These are phyloP conservation scores for Abrus precatorius DNA, from an alignment of 306 rosid genomes.

Conservation along the genomic window DNA sequence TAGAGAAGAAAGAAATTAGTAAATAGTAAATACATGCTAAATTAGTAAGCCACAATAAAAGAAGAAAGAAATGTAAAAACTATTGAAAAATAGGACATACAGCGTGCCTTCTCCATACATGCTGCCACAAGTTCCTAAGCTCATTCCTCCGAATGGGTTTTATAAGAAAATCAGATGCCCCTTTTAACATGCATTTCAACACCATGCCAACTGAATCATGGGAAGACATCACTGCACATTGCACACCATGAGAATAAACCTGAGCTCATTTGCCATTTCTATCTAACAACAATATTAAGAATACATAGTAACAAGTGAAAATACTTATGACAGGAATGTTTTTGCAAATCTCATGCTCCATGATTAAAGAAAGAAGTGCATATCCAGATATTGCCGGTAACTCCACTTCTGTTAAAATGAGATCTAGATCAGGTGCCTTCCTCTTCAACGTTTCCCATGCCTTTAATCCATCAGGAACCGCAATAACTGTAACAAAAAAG, in stretches of 20 bases:
- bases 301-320: constrained; percentile 32
- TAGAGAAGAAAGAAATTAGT: neutral
- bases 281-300: constrained; percentile 28
- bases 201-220: constrained; percentile 67
- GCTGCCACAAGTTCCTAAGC: constrained; percentile 81
- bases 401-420: constrained; percentile 78
- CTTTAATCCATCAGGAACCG: constrained; percentile 73
- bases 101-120: constrained; percentile 80
- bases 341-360: constrained; percentile 80
- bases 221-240: constrained; percentile 81
- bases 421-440: constrained; percentile 66
- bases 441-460: constrained; percentile 81
- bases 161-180: constrained; percentile 83
- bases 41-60: constrained; percentile 10
- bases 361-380: constrained; percentile 72
- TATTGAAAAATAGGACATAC: constrained; percentile 58
- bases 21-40: neutral
- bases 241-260: constrained; percentile 36
- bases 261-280: constrained; percentile 30
- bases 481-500: constrained; percentile 60
- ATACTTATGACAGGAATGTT: constrained; percentile 83
- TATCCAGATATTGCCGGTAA: constrained; percentile 83
- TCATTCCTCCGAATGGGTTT: constrained; percentile 86
- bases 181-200: constrained; percentile 78
- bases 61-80: constrained; percentile 26